Conservation (phyloP, 129 eudicot genomes). For the Scalesia atractyloides region DNA sequence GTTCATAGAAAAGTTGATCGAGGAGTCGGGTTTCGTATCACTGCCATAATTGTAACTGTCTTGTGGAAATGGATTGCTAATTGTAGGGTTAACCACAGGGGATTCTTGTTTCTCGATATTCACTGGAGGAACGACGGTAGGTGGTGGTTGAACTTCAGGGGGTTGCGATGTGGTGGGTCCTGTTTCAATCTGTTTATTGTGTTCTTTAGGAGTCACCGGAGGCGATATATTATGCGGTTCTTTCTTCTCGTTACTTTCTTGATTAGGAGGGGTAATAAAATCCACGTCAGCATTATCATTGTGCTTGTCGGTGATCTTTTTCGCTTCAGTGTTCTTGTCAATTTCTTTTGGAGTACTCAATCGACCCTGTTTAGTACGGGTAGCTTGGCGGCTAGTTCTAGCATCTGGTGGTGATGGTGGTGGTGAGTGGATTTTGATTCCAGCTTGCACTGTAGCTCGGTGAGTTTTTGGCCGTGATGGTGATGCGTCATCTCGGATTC, state of each 20-base stretch:
- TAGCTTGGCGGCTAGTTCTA: constrained; percentile 28
- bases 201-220: constrained; percentile 7
- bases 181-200: not conserved
- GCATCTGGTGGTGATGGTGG: constrained; percentile 32
- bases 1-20: constrained; percentile 34
- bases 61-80: constrained; percentile 18
- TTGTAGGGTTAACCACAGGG: not conserved
- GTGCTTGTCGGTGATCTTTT: constrained; percentile 4
- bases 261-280: constrained; percentile 2
- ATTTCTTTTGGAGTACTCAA: constrained; percentile 14
- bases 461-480: constrained; percentile 28
- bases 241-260: constrained; percentile 25
- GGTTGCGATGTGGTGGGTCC: not conserved
- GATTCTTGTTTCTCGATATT: constrained; percentile 27
- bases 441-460: constrained; percentile 24
- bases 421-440: constrained; percentile 18
- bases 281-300: constrained; percentile 16
- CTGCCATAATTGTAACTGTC: not conserved
- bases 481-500: not conserved
- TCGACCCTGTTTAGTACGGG: constrained; percentile 8
- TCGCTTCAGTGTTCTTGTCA: constrained; percentile 5
- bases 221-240: constrained; percentile 1
- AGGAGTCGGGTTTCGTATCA: constrained; percentile 26
- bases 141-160: not conserved
- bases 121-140: constrained; percentile 11